Base-by-base conservation (phyloP, 768 basidiomycete species). In the Termitomyces sp. region DNA sequence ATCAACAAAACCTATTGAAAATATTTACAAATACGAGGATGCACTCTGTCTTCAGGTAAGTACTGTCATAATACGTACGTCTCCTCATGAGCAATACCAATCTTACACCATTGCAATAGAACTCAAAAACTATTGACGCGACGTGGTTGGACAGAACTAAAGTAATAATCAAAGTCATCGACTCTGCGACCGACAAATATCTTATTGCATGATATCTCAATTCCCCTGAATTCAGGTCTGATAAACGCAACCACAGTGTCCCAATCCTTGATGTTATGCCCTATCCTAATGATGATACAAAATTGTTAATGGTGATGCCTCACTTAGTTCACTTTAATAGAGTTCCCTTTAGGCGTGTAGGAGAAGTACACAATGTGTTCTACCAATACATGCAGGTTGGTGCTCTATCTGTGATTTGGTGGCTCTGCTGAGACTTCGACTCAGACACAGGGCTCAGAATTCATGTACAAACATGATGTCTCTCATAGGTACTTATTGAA, bases 391-490 rank as follows among this genome's bases (percentile, higher is more conserved):
- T 49, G 9, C 26, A 54, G 53, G 58, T 51, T 34, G 8, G 49
- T 33, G 39, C 5, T 4, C 22, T 30, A 32, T 43, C 13, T 26
- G 22, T 43, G 3, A 24, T 43, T 42, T 20, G 8, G 14, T n/a
- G 16, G 16, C 16, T n/a, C 39, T 27, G 27, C 39, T 57, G 22
- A 57, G 5, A 34, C 14, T 42, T 45, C 8, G 2, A 16, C n/a
- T n/a, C n/a, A n/a, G n/a, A n/a, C n/a, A n/a, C 14, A 55, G 53
- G 53, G 47, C 16, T 22, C 50, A n/a, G 46, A 59, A 18, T 59
- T 59, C 26, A 59, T 59, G 58, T 27, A 50, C n/a, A 32, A 44
- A 40, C 52, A 59, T 22, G 32, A 34, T 12, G 2, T 49, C 16
- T 32, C 47, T 10, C 53, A 59, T 24, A 34, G 43, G 57, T 58